Evolutionary conservation across 1,284 basidiomycete genomes (phyloP).

Genomic region (Omphalotus olearius): DNA sequence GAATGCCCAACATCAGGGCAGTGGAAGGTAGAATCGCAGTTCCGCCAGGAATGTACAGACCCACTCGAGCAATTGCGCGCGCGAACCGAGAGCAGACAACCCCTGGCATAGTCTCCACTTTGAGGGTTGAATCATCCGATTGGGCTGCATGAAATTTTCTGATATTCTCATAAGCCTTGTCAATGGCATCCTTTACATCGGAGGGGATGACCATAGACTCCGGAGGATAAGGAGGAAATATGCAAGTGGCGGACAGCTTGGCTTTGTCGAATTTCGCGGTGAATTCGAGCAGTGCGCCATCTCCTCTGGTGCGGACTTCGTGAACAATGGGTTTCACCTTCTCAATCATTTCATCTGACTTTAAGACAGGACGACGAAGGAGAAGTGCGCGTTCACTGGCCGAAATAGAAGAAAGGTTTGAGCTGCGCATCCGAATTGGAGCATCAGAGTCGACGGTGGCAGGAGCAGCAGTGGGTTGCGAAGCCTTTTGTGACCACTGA

Average conservation of each 20-base stretch:
- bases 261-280: constrained; percentile 93
- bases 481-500: constrained; percentile 53
- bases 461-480: constrained; percentile 25
- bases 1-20: constrained; percentile 96
- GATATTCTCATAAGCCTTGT: constrained; percentile 91
- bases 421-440: constrained; percentile 75
- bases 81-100: constrained; percentile 94
- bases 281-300: constrained; percentile 83
- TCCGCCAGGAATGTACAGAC: constrained; percentile 96
- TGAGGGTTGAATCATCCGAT: constrained; percentile 64
- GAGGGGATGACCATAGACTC: constrained; percentile 57
- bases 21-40: constrained; percentile 96
- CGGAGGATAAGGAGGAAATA: constrained; percentile 64
- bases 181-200: constrained; percentile 79
- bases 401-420: constrained; percentile 53
- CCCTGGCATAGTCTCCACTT: constrained; percentile 97
- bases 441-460: constrained; percentile 29
- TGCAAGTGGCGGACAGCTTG: constrained; percentile 55
- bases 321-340: constrained; percentile 96
- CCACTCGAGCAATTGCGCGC: constrained; percentile 91
- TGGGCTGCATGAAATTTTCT: constrained; percentile 89
- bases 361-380: constrained; percentile 88
- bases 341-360: constrained; percentile 90
- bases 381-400: constrained; percentile 61
- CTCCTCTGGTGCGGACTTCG: constrained; percentile 81